Evolutionary conservation across 495 filamentous ascomycete species (phyloP), one percentile per base, ranked within the genome.

Genomic region (Cetradonia linearis): DNA sequence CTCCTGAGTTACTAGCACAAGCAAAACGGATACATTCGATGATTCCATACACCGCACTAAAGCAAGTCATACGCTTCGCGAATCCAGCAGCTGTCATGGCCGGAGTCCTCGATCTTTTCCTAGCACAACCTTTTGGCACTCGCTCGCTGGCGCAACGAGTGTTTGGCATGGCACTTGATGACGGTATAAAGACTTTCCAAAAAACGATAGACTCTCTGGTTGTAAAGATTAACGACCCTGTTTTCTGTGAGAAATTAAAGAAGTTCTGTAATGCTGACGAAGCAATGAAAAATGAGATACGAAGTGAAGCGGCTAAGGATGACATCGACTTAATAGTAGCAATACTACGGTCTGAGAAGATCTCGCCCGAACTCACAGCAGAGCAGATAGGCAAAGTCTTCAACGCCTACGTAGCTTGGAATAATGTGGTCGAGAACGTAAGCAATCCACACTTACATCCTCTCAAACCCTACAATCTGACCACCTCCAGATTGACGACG

Each of bases 351-450:
- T 87, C 88, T 1, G 87, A 93, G 5, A 71, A 82, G 7, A 70
- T 97, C 37, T 66, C 79, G 3, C 88, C 87, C 0, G 76, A 86
- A 40, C 80, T 97, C 27, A 79, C 72, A 2, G 62, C 82, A 0
- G 80, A 86, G 55, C 90, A 97, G 69, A 81, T 93, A 56, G 87
- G 81, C 55, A 86, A 83, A 67, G 79, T 95, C 3, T 94, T 88
- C 75, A 96, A 97, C 69, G 86, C 89, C 36, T 97, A 90, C 65
- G 91, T 96, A n/a, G 93, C 91, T 14, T 98, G 94, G 86, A 95
- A 91, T 69, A 86, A 84, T 65, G 90, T 90, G 1, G 88, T 98
- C 7, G 92, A 97, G 59, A 88, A 95, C 69, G 82, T 91, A 62
- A 54, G 74, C 59, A 25, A 61, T 38, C 56, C 58, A 13, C 36